Evolutionary conservation across 179 eudicot species (phyloP), one percentile per base, ranked within the genome.

Genomic region (Gypsophila paniculata): DNA sequence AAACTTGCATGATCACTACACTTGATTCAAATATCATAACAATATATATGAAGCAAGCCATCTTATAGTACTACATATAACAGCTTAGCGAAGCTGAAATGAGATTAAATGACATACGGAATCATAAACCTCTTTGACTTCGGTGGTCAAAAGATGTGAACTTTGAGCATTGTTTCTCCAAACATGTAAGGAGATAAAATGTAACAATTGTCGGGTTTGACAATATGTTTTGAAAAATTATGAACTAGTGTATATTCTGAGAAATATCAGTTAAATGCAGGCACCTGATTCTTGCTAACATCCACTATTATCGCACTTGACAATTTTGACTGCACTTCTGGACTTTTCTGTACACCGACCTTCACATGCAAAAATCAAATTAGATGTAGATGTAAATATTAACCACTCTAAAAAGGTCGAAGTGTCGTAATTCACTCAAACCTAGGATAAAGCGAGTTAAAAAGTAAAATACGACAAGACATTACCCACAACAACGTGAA

Each of bases 281-380:
- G 53, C 34, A 90, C 99, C 97, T 95, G 96, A 85, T 92, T 90
- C 82, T 84, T 95, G 86, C 84, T 87, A 68, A 85, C 80, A 85
- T 95, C 97, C 67, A 92, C 88, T 55, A 90, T 71, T 75, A 95
- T 77, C 58, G 77, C 91, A 85, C 84, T 89, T 64, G 97, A 77
- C 67, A 82, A 84, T 84, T 90, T 92, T 26, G 96, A 86, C 79
- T 88, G 97, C 57, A 90, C 84, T 82, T 90, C 97, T n/a, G 82
- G 76, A 69, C 91, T 84, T 77, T 81, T 90, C 83, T 90, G 90
- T 67, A 94, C 90, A 72, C 99, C 99, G 64, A 94, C 99, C 99
- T 94, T 76, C 76, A 76, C 34, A 66, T 65, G 73, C 74, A 76
- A 77, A 73, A 66, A 61, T 38, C 62, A 29, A 78, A 69, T 66